Percentiles rank a stretch among this genome's conserved stretches.
Conservation (phyloP, 2,329 filamentous ascomycete genomes). For the Epichloe sp. region DNA sequence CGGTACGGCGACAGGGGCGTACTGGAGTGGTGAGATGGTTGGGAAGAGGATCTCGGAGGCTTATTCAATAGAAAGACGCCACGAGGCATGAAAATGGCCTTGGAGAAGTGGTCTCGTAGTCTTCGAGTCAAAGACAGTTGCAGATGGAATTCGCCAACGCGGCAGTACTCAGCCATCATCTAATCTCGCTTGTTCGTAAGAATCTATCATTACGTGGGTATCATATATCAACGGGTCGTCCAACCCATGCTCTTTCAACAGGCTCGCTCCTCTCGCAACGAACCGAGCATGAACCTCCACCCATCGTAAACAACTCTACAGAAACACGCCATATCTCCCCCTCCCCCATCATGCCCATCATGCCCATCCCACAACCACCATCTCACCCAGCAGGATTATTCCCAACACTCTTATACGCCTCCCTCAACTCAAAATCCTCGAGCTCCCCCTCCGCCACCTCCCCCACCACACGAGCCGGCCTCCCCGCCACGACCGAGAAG, state of each 20-base stretch:
- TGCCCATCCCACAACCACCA: conserved; percentile 7
- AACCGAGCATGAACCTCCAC: no score
- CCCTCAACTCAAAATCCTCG: conserved; percentile 50
- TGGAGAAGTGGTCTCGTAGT: neutral
- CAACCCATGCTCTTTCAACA: no score
- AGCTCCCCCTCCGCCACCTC: conserved; percentile 60
- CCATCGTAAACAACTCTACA: no score
- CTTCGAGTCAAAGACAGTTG: neutral
- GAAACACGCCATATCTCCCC: no score
- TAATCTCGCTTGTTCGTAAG: neutral
- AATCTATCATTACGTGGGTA: neutral
- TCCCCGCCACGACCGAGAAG: conserved; percentile 79
- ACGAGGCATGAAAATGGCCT: neutral
- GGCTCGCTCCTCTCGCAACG: no score
- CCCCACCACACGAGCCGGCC: conserved; percentile 66
- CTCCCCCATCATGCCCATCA: no score
- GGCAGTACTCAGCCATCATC: neutral
- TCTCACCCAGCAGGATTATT: conserved; percentile 30
- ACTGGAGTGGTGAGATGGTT: conserved; percentile 77
- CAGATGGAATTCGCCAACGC: neutral
- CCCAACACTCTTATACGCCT: conserved; percentile 50
- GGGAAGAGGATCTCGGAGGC: conserved; percentile 48
- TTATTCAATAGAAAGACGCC: conserved; percentile 26
- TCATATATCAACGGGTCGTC: no score
- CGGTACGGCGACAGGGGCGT: conserved; percentile 81